phyloP scores from a whole-genome alignment of 2,329 filamentous ascomycete species.

The Calonectria pseudoreteaudii region DNA sequence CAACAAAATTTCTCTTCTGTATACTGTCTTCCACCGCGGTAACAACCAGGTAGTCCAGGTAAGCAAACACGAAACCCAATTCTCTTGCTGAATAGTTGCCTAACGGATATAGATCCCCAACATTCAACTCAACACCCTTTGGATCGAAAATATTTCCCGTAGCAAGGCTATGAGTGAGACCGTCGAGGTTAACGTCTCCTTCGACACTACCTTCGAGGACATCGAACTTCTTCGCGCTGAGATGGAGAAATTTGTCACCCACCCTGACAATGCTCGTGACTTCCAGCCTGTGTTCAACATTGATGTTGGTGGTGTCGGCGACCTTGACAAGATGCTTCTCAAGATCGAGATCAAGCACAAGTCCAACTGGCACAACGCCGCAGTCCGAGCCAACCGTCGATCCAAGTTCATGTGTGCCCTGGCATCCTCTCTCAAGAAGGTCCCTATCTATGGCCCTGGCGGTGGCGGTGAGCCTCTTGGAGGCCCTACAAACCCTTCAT shows the following conservation, averaged over 20 bases:
- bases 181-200: conserved; percentile 83
- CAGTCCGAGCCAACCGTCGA: conserved; percentile 81
- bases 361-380: conserved; percentile 91
- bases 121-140: conserved; percentile 90
- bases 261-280: conserved; percentile 88
- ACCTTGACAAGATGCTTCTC: conserved; percentile 89
- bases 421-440: conserved; percentile 83
- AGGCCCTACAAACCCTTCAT: conserved; percentile 80
- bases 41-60: conserved; percentile 79
- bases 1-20: conserved; percentile 93
- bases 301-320: conserved; percentile 81
- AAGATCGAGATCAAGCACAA: conserved; percentile 91
- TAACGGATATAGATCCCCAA: conserved; percentile 76
- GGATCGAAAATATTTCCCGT: conserved; percentile 93
- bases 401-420: conserved; percentile 98
- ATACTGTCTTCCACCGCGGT: conserved; percentile 89
- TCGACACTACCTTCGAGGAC: conserved; percentile 90
- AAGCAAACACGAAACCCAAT: conserved; percentile 4
- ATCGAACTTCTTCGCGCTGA: conserved; percentile 86
- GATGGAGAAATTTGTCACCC: conserved; percentile 85
- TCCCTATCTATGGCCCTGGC: conserved; percentile 87
- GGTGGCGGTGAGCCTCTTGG: conserved; percentile 74
- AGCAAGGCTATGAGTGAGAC: conserved; percentile 93
- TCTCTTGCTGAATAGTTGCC: not conserved
- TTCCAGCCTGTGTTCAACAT: conserved; percentile 88